Percentiles rank a stretch among this genome's conserved stretches.
Evolutionary conservation across 192 early-diverging fungal species (phyloP).

Genomic region (Kickxella alabastrina): DNA sequence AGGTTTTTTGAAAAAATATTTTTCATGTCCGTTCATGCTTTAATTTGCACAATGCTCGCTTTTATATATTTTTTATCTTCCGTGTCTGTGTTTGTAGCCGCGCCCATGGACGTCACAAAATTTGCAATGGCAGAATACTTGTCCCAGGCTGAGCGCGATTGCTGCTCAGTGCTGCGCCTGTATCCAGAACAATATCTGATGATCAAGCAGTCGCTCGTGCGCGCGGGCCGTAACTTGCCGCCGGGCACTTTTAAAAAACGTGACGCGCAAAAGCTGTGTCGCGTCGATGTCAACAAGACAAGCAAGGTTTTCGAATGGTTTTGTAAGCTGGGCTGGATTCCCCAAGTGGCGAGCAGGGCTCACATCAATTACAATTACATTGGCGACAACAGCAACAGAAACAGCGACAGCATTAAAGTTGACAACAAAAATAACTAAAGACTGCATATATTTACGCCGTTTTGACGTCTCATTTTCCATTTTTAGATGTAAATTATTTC

Average conservation of each 20-base stretch:
- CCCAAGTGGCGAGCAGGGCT: constrained; percentile 12
- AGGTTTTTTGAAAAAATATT: neutral
- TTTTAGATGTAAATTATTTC: constrained; percentile 1
- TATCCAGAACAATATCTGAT: constrained; percentile 34
- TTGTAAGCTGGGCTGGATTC: constrained; percentile 81
- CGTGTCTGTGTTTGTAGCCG: constrained; percentile 25
- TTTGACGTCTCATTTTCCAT: neutral
- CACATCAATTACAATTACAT: neutral
- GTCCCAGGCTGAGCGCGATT: constrained; percentile 35
- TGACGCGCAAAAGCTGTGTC: constrained; percentile 85
- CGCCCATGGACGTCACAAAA: constrained; percentile 39
- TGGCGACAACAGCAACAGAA: neutral
- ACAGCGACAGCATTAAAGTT: neutral
- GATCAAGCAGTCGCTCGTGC: constrained; percentile 46
- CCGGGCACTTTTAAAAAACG: constrained; percentile 60
- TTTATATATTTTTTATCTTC: constrained; percentile 3
- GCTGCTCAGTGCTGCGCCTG: constrained; percentile 45
- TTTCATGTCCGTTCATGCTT: neutral
- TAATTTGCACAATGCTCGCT: constrained; percentile 7
- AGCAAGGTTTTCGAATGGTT: constrained; percentile 87
- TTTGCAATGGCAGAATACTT: constrained; percentile 31
- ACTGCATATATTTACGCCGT: neutral
- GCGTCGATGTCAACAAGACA: constrained; percentile 93
- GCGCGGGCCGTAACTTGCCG: constrained; percentile 33
- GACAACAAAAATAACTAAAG: neutral